A percentile compares a stretch with the other conserved stretches of the same genome.
phyloP scores from a whole-genome alignment of 2,329 filamentous ascomycete genomes.

The Botrytis cinerea region DNA sequence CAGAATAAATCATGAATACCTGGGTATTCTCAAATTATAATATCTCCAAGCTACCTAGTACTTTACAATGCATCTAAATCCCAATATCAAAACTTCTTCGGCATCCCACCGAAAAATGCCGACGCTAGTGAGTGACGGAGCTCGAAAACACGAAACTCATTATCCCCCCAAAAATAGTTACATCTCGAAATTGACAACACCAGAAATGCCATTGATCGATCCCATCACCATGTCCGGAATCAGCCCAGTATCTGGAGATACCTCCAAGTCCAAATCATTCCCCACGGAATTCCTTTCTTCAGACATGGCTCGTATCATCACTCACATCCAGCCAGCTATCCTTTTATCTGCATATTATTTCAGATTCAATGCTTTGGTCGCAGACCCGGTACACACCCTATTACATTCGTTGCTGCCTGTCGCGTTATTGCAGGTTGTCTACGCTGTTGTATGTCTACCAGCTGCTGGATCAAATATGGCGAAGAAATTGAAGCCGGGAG shows the following conservation, averaged over 20 bases:
- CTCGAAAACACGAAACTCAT: conserved; percentile 13
- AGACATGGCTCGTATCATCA: conserved; percentile 53
- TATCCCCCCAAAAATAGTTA: background rate
- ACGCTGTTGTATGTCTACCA: conserved; percentile 65
- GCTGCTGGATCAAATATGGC: conserved; percentile 52
- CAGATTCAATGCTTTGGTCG: conserved; percentile 67
- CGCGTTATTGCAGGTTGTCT: conserved; percentile 62
- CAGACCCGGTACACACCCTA: conserved; percentile 67
- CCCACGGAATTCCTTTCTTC: conserved; percentile 40
- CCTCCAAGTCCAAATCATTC: conserved; percentile 28
- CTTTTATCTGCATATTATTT: conserved; percentile 64
- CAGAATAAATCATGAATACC: background rate
- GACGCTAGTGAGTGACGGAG: conserved; percentile 23
- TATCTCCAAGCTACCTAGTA: background rate
- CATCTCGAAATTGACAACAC: conserved; percentile 5
- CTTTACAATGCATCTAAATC: background rate
- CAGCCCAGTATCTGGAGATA: conserved; percentile 20
- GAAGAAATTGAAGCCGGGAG: conserved; percentile 55
- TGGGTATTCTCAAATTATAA: background rate
- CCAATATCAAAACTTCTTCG: conserved; percentile 14
- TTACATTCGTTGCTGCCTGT: conserved; percentile 62
- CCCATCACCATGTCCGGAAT: conserved; percentile 39
- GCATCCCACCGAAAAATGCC: conserved; percentile 11
- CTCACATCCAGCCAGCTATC: conserved; percentile 67
- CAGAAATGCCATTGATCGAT: conserved; percentile 39